phyloP scores from a whole-genome alignment of 1,284 basidiomycete species.

The Chalciporus sp. region DNA sequence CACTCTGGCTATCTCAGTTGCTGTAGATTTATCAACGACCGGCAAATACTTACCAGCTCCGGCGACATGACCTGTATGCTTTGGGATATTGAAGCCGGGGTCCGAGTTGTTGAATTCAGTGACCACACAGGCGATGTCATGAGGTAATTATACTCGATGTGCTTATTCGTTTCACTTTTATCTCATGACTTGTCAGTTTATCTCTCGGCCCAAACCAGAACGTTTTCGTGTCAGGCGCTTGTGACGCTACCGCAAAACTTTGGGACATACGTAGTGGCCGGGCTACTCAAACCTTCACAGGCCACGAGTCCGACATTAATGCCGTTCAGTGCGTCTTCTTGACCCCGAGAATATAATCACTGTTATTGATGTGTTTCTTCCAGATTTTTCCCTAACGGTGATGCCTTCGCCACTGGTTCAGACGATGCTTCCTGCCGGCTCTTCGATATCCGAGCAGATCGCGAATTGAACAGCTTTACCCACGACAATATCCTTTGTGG shows the following conservation, averaged over 20 bases:
- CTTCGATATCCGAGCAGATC: constrained; percentile 97
- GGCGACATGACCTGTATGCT: constrained; percentile 99
- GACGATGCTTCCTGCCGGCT: constrained; percentile 98
- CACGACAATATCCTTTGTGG: constrained; percentile 99
- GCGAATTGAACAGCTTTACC: constrained; percentile 94
- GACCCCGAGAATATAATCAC: constrained; percentile 16
- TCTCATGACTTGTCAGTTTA: constrained; percentile 55
- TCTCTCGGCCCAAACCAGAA: constrained; percentile 95
- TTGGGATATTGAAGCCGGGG: constrained; percentile 98
- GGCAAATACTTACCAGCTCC: constrained; percentile 96
- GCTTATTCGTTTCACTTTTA: constrained; percentile 13
- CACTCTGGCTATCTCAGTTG: constrained; percentile 98
- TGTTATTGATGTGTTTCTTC: constrained; percentile 15
- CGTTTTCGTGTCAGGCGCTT: constrained; percentile 97
- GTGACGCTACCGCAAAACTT: constrained; percentile 96
- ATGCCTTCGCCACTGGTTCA: constrained; percentile 98
- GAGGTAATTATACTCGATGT: constrained; percentile 63
- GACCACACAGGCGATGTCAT: constrained; percentile 99
- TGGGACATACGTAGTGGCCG: constrained; percentile 98
- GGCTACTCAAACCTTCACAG: constrained; percentile 97
- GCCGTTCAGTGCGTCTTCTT: constrained; percentile 82
- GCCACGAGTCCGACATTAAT: constrained; percentile 99
- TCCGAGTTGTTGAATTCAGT: constrained; percentile 94
- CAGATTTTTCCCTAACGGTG: constrained; percentile 99
- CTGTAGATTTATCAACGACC: constrained; percentile 97